Conservation (phyloP, 2,329 filamentous ascomycete species). For the Neocucurbitaria cava region DNA sequence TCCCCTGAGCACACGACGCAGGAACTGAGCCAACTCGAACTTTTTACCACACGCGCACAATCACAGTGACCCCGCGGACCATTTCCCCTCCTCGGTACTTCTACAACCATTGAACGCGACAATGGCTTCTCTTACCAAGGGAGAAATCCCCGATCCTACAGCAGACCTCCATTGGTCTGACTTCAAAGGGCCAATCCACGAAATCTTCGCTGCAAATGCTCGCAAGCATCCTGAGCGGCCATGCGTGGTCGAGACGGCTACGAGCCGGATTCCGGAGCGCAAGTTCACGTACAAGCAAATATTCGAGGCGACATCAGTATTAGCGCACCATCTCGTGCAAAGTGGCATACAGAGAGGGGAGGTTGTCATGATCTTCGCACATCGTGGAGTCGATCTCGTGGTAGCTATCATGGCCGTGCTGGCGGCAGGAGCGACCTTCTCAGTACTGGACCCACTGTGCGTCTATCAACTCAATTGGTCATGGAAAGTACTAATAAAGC, state of each 20-base stretch:
- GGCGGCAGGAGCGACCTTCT: constrained; percentile 66
- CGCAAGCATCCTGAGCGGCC: constrained; percentile 70
- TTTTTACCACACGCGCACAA: constrained; percentile 9
- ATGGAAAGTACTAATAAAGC: constrained; percentile 7
- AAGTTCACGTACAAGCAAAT: constrained; percentile 86
- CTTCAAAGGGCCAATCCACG: constrained; percentile 72
- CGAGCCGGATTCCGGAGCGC: constrained; percentile 62
- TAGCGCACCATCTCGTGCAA: constrained; percentile 80
- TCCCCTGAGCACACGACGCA: not conserved
- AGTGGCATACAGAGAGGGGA: constrained; percentile 79
- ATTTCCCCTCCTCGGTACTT: constrained; percentile 6
- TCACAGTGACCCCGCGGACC: constrained; percentile 19
- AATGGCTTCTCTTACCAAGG: constrained; percentile 34
- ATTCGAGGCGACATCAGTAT: constrained; percentile 78
- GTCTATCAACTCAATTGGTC: constrained; percentile 36
- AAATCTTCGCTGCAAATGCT: constrained; percentile 73
- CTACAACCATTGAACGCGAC: constrained; percentile 25
- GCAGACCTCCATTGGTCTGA: constrained; percentile 71
- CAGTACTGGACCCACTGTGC: constrained; percentile 76
- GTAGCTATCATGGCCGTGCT: constrained; percentile 79
- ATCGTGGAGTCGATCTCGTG: constrained; percentile 80
- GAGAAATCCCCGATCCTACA: constrained; percentile 68
- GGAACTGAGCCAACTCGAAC: constrained; percentile 4
- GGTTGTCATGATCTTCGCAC: constrained; percentile 91
- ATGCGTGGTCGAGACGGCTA: constrained; percentile 72